Conservation (phyloP, 2,329 filamentous ascomycete species). For the Mycosphaerella sp. region DNA sequence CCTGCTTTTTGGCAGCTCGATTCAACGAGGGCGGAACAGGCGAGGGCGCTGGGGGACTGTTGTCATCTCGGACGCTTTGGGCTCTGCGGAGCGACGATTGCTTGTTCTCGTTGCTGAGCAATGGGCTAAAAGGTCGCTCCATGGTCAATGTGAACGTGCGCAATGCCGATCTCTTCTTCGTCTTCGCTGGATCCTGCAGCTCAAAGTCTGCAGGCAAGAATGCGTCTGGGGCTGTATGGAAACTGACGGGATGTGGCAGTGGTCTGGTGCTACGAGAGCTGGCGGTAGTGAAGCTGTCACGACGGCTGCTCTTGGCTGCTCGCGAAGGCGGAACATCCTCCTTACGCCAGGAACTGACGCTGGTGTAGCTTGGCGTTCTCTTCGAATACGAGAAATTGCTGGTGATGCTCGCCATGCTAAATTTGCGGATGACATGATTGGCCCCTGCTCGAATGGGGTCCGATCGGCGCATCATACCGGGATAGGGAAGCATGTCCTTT, state of each 20-base stretch:
- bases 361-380: constrained; percentile 56
- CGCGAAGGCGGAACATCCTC: constrained; percentile 25
- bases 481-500: constrained; percentile 70
- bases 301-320: constrained; percentile 6
- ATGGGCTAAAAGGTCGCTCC: constrained; percentile 32
- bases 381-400: constrained; percentile 69
- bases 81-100: constrained; percentile 23
- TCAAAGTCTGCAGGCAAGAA: constrained; percentile 47
- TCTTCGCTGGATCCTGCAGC: constrained; percentile 27
- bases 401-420: constrained; percentile 74
- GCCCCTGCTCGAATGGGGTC: constrained; percentile 73
- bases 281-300: constrained; percentile 12
- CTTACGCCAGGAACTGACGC: constrained; percentile 28
- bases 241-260: constrained; percentile 36
- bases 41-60: neutral
- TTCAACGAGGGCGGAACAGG: constrained; percentile 3
- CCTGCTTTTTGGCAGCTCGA: constrained; percentile 2
- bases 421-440: constrained; percentile 77
- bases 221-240: constrained; percentile 43
- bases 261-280: constrained; percentile 5
- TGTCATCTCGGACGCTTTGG: constrained; percentile 27
- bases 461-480: constrained; percentile 65
- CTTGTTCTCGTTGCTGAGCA: constrained; percentile 24
- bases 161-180: constrained; percentile 26
- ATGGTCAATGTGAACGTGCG: constrained; percentile 31